Percentiles rank a stretch among this genome's conserved stretches.
phyloP scores from a whole-genome alignment of 345 rosid species.

The Carallia pectinifolia region DNA sequence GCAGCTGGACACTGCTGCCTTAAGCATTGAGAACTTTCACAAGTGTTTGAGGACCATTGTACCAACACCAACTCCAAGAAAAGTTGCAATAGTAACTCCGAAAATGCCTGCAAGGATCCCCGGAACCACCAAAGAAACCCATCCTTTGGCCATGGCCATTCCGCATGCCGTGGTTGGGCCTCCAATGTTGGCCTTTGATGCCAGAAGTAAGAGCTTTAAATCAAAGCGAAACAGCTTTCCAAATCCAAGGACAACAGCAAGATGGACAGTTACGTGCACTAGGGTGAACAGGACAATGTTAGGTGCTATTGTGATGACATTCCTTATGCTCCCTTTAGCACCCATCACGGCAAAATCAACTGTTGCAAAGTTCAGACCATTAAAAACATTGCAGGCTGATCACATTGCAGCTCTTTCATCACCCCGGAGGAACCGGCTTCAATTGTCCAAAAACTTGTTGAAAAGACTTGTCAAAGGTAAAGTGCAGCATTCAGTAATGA shows the following conservation, averaged over 20 bases:
- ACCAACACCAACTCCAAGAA: conserved; percentile 74
- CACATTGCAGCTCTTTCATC: background rate
- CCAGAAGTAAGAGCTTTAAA: conserved; percentile 55
- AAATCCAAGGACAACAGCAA: conserved; percentile 43
- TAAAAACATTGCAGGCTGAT: conserved; percentile 4
- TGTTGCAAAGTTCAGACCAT: conserved; percentile 15
- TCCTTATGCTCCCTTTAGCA: conserved; percentile 75
- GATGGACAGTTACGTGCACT: conserved; percentile 65
- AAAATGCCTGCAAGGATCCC: conserved; percentile 73
- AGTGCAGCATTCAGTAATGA: too few species aligned
- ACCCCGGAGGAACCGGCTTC: background rate
- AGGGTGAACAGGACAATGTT: conserved; percentile 65
- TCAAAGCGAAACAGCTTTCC: conserved; percentile 58
- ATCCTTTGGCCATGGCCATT: conserved; percentile 85
- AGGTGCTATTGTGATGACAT: conserved; percentile 68
- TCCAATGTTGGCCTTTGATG: conserved; percentile 79
- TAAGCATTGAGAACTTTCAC: conserved; percentile 17
- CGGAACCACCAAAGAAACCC: conserved; percentile 69
- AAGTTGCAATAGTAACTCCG: conserved; percentile 68
- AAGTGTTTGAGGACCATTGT: conserved; percentile 50
- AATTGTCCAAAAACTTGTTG: background rate
- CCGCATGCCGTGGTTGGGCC: conserved; percentile 93
- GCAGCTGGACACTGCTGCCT: background rate
- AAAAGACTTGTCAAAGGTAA: too few species aligned
- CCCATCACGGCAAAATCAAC: conserved; percentile 73